Percentiles rank a stretch among this genome's conserved stretches.
These are phyloP conservation scores for Tolypocladium nubicola DNA, from an alignment of 2,329 filamentous ascomycete species.

Conservation along the genomic window DNA sequence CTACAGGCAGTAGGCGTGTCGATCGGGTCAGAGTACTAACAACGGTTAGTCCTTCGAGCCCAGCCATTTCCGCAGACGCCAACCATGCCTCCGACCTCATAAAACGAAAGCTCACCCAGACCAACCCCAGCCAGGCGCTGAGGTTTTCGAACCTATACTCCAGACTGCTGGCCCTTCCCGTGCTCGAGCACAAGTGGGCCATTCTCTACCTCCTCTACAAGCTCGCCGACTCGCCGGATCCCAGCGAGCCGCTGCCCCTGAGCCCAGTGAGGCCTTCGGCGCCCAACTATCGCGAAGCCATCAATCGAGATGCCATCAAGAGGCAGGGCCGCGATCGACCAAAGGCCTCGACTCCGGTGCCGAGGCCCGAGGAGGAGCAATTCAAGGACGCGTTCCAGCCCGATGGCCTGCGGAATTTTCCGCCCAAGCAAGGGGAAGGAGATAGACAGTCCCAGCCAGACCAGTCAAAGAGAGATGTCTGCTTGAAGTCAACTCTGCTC, in stretches of 20 bases:
- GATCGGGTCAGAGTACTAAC: background rate
- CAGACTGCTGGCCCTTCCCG: conserved; percentile 77
- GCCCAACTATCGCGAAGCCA: conserved; percentile 25
- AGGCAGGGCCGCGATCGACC: conserved; percentile 26
- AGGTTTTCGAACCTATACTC: conserved; percentile 88
- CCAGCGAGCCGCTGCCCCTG: conserved; percentile 38
- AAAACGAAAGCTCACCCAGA: conserved; percentile 74
- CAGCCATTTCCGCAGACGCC: conserved; percentile 57
- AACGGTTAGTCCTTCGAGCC: conserved; percentile 32
- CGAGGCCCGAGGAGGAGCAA: conserved; percentile 35
- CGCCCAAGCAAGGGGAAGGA: conserved; percentile 25
- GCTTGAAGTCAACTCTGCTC: conserved; percentile 45
- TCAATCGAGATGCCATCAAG: conserved; percentile 23
- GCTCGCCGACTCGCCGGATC: conserved; percentile 59
- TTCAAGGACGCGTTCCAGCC: conserved; percentile 45
- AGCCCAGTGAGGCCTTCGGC: conserved; percentile 29
- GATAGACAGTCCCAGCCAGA: conserved; percentile 22
- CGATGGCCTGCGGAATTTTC: conserved; percentile 35
- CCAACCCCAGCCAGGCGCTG: conserved; percentile 67
- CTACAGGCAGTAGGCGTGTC: background rate
- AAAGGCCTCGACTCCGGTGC: conserved; percentile 22
- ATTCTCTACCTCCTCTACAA: conserved; percentile 87
- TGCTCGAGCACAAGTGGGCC: conserved; percentile 92
- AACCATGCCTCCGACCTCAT: conserved; percentile 92
- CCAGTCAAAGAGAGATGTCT: conserved; percentile 35